These are phyloP conservation scores for Rhizoctonia solani DNA, from an alignment of 1,284 basidiomycete genomes.

Conservation along the genomic window DNA sequence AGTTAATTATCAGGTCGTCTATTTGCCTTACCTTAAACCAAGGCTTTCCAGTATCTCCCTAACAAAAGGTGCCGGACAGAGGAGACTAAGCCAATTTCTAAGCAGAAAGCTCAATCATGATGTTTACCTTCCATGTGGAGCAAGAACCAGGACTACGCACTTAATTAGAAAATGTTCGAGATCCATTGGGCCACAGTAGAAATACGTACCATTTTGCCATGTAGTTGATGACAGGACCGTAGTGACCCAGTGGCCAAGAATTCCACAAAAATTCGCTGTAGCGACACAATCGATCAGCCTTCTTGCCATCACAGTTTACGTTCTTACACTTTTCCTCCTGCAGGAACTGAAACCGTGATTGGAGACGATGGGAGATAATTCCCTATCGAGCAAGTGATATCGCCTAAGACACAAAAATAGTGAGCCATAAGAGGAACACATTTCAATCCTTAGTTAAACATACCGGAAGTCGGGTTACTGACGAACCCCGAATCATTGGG, in stretches of 20 bases:
- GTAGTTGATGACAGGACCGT: constrained; percentile 31
- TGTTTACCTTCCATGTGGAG: constrained; percentile 21
- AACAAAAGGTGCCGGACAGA: neutral
- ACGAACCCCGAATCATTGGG: constrained; percentile 25
- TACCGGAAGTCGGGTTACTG: constrained; percentile 14
- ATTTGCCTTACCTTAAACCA: constrained; percentile 34
- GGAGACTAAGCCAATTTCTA: neutral
- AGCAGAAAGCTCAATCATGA: too few species aligned
- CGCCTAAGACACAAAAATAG: neutral
- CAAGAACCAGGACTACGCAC: constrained; percentile 23
- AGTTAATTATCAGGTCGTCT: neutral
- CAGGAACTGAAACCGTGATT: constrained; percentile 20
- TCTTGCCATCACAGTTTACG: neutral
- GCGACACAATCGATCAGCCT: neutral
- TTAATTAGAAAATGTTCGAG: neutral
- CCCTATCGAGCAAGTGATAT: constrained; percentile 35
- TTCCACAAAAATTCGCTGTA: constrained; percentile 32
- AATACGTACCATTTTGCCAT: constrained; percentile 30
- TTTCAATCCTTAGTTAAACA: neutral
- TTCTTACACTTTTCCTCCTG: constrained; percentile 24
- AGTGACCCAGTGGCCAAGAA: constrained; percentile 34
- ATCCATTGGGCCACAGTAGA: neutral
- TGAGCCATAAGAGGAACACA: neutral
- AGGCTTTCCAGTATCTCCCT: constrained; percentile 22
- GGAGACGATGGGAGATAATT: constrained; percentile 15